Conservation (phyloP, 2,329 filamentous ascomycete species). For the Alternaria burnsii region DNA sequence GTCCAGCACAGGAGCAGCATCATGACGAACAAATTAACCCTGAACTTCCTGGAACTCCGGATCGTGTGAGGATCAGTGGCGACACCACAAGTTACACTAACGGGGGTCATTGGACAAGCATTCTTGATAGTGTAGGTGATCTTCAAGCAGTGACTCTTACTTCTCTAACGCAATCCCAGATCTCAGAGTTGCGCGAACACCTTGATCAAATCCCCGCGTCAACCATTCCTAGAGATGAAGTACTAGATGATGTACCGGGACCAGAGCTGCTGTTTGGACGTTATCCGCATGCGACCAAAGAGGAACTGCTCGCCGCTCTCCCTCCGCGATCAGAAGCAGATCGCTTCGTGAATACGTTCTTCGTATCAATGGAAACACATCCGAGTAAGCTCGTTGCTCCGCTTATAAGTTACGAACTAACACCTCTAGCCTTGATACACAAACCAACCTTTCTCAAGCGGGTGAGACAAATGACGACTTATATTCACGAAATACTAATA, state of each 20-base stretch:
- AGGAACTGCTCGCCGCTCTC: slow-evolving; percentile 42
- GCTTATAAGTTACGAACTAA: slow-evolving; percentile 8
- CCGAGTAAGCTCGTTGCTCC: slow-evolving; percentile 27
- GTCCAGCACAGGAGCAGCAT: slow-evolving; percentile 13
- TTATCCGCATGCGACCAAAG: slow-evolving; percentile 36
- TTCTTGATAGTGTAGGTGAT: slow-evolving; percentile 44
- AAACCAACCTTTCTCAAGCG: slow-evolving; percentile 40
- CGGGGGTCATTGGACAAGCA: slow-evolving; percentile 49
- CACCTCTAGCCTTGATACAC: slow-evolving; percentile 35
- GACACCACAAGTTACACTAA: slow-evolving; percentile 45
- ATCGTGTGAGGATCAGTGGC: slow-evolving; percentile 39
- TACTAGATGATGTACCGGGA: slow-evolving; percentile 25
- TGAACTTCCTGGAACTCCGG: slow-evolving; percentile 37
- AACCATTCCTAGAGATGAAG: slow-evolving; percentile 24
- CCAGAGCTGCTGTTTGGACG: slow-evolving; percentile 44
- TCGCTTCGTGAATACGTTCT: slow-evolving; percentile 35
- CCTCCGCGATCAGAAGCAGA: slow-evolving; percentile 38
- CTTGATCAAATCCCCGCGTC: slow-evolving; percentile 42
- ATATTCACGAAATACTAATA: slow-evolving; percentile 7
- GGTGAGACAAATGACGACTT: slow-evolving; percentile 13
- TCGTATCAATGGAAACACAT: slow-evolving; percentile 38
- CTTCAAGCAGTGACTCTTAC: not conserved
- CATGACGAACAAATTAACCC: slow-evolving; percentile 7
- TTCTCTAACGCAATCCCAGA: slow-evolving; percentile 23
- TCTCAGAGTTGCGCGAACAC: slow-evolving; percentile 44